Evolutionary conservation across 108 stramenopile genomes (phyloP), one percentile per base, ranked within the genome.

Genomic region (Stephanodiscus minutulus): DNA sequence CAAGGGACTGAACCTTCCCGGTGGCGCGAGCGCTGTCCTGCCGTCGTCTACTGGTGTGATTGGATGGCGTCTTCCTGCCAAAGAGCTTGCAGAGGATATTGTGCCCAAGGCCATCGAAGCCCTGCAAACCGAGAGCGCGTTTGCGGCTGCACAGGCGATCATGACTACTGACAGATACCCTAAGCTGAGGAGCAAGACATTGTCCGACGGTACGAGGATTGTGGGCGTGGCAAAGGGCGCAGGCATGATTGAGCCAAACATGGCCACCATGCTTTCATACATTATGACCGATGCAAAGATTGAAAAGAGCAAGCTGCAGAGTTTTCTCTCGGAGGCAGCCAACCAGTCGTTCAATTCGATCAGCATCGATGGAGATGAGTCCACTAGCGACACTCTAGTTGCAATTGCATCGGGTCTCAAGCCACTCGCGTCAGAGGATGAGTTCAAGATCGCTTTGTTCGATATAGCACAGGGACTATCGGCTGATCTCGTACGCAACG

Each of bases 231-330:
- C 91, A 44, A 99, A 99, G 79, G 98, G 98, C 15, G 98, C 98
- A 10, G 98, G 98, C 22, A 99, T 99, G 98, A 97, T 98, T 64
- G 97, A 98, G 74, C 97, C 98, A 15, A 96, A 97, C 74, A 96
- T 97, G 94, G 97, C 95, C 2, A 98, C 97, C 36, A 98, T 98
- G 97, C 84, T 99, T 39, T 86, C 86, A 10, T 99, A 97, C 72
- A 79, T 99, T 35, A 71, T 98, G 82, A 98, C 98, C 2, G 98
- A 99, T 77, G 92, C 91, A 27, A 84, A 81, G 31, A 73, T 94
- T 62, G 72, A 78, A 17, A 86, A 87, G 59, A 83, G 73, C 3
- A 79, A 75, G 33, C 84, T 99, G 35, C 91, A 93, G 66, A 61
- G 72, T 8, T 83, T 94, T 77, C 80, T 99, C 15, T 60, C 70